Evolutionary conservation across 2,329 filamentous ascomycete species (phyloP).

Genomic region (Phaeosphaeriaceae sp.): DNA sequence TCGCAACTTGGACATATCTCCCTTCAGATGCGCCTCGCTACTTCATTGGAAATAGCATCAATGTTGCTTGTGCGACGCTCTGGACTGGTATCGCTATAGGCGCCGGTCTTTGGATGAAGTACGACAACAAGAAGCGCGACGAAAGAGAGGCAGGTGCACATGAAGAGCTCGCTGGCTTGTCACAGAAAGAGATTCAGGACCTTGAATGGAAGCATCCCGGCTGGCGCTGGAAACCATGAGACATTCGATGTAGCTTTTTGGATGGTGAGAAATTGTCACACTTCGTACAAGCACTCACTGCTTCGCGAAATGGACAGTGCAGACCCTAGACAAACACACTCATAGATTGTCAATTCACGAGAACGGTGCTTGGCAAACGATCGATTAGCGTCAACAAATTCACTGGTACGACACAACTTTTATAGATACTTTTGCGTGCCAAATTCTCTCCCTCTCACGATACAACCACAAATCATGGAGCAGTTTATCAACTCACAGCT

Average conservation of each 20-base stretch:
- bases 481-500: conserved; percentile 32
- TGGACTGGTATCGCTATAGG: conserved; percentile 16
- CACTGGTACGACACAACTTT: neutral
- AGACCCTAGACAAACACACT: neutral
- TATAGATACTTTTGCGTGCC: no score
- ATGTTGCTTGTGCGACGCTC: conserved; percentile 46
- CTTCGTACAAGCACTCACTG: neutral
- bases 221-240: conserved; percentile 62
- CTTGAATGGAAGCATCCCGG: conserved; percentile 69
- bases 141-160: conserved; percentile 56
- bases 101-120: conserved; percentile 64
- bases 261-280: neutral
- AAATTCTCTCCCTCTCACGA: neutral
- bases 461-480: conserved; percentile 26
- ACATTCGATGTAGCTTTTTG: neutral
- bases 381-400: neutral
- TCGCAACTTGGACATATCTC: neutral
- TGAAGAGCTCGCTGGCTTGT: conserved; percentile 58
- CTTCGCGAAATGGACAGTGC: neutral
- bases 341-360: neutral
- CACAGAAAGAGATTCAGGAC: conserved; percentile 62
- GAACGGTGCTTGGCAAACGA: neutral
- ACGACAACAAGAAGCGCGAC: conserved; percentile 66
- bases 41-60: neutral
- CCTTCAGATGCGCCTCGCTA: neutral